Evolutionary conservation across 306 rosid genomes (phyloP).

Genomic region (Prunus padus): DNA sequence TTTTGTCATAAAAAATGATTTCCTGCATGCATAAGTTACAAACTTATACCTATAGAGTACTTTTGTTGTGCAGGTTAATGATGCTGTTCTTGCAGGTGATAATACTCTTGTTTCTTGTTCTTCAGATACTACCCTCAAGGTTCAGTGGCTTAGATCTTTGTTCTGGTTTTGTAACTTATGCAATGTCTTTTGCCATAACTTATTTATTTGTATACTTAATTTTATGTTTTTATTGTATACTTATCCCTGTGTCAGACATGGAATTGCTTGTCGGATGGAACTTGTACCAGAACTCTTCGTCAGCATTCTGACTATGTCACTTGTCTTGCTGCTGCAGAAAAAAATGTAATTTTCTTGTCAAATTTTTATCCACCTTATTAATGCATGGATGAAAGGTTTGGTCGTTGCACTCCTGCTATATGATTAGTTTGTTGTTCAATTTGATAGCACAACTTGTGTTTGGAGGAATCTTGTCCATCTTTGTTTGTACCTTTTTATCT

Average conservation of each 20-base stretch:
- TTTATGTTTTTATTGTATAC: constrained; percentile 2
- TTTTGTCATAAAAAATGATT: too few species aligned
- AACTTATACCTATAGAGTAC: constrained; percentile 17
- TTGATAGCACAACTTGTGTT: constrained; percentile 25
- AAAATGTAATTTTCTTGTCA: constrained; percentile 78
- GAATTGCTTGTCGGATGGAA: constrained; percentile 75
- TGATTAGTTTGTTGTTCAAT: constrained; percentile 19
- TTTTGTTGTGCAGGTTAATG: constrained; percentile 79
- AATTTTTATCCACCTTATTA: constrained; percentile 30
- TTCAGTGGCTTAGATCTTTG: constrained; percentile 32
- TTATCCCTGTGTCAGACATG: constrained; percentile 53
- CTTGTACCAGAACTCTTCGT: constrained; percentile 76
- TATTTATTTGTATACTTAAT: constrained; percentile 13
- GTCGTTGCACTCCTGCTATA: constrained; percentile 1
- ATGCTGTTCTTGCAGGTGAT: constrained; percentile 85
- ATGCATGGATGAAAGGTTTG: constrained; percentile 33
- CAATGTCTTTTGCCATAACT: constrained; percentile 17
- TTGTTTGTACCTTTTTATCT: neutral
- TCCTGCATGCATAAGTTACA: constrained; percentile 5
- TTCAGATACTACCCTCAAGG: constrained; percentile 96
- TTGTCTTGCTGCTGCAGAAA: constrained; percentile 85
- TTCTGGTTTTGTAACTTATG: constrained; percentile 8
- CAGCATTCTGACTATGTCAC: constrained; percentile 96
- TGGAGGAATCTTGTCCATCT: constrained; percentile 22
- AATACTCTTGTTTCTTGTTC: constrained; percentile 93